Percentiles rank a stretch among this genome's conserved stretches.
Conservation (phyloP, 768 basidiomycete species). For the Serendipita indica region DNA sequence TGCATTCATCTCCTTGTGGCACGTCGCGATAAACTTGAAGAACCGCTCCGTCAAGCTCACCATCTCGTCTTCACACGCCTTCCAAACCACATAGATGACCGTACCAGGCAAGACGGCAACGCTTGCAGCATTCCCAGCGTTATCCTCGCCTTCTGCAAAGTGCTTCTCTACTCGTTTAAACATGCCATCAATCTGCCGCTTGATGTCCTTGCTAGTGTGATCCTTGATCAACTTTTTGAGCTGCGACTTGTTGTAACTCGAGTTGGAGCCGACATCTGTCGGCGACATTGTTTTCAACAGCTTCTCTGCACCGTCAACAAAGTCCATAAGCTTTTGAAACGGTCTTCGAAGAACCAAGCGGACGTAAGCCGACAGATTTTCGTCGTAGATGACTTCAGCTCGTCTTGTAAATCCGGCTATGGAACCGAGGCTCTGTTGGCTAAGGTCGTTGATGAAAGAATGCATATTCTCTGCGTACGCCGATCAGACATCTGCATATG, state of each 20-base stretch:
- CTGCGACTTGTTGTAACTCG: conserved; percentile 56
- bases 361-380: conserved; percentile 76
- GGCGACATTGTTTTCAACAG: conserved; percentile 66
- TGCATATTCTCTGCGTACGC: conserved; percentile 78
- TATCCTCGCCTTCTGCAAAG: conserved; percentile 71
- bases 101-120: conserved; percentile 31
- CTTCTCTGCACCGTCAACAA: conserved; percentile 86
- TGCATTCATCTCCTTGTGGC: conserved; percentile 58
- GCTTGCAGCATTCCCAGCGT: conserved; percentile 35
- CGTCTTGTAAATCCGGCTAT: conserved; percentile 46
- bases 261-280: conserved; percentile 58
- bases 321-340: conserved; percentile 80
- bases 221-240: conserved; percentile 82
- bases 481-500: background rate
- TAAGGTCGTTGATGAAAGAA: conserved; percentile 72
- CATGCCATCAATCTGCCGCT: conserved; percentile 73
- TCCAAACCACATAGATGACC: conserved; percentile 77
- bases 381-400: conserved; percentile 76
- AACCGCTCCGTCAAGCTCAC: conserved; percentile 58
- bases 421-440: conserved; percentile 50
- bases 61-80: conserved; percentile 75
- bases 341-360: conserved; percentile 75
- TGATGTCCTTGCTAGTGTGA: conserved; percentile 72
- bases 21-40: conserved; percentile 50
- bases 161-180: conserved; percentile 93